A percentile compares a stretch with the other conserved stretches of the same genome.
These are phyloP conservation scores for Rhizoclosmatium sp. DNA, from an alignment of 192 early-diverging fungal species.

Conservation along the genomic window DNA sequence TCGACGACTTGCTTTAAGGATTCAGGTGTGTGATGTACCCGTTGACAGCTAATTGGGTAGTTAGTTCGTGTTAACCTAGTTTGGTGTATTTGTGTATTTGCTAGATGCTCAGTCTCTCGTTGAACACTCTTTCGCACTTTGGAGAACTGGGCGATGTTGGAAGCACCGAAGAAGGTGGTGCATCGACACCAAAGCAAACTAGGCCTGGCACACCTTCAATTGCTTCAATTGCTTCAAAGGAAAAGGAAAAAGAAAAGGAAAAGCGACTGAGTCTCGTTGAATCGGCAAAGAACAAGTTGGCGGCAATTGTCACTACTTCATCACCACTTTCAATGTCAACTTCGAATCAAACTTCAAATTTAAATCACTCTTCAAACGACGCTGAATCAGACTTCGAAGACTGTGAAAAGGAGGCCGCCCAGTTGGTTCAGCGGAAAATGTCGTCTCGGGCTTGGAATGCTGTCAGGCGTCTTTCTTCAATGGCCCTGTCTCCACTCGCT, in stretches of 20 bases:
- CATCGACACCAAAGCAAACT: neutral
- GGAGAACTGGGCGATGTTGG: neutral
- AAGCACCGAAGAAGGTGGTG: neutral
- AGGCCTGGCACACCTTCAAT: neutral
- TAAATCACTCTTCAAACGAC: too few relatives aligned
- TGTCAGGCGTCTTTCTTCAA: constrained; percentile 24
- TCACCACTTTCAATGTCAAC: too few relatives aligned
- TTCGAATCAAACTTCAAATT: too few relatives aligned
- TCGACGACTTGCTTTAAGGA: constrained; percentile 20
- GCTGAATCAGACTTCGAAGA: too few relatives aligned
- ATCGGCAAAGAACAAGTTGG: too few relatives aligned
- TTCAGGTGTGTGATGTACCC: constrained; percentile 22
- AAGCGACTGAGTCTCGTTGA: neutral
- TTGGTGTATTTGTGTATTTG: neutral
- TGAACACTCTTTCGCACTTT: constrained; percentile 20
- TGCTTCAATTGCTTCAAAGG: too few relatives aligned
- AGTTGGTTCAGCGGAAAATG: too few relatives aligned
- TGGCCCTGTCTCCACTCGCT: constrained; percentile 22
- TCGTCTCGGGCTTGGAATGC: constrained; percentile 19
- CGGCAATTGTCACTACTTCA: too few relatives aligned
- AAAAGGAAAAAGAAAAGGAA: too few relatives aligned
- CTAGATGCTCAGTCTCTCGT: constrained; percentile 7
- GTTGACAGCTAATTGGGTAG: neutral
- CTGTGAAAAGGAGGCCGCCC: too few relatives aligned
- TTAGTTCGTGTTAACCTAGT: neutral